Evolutionary conservation across 352 stramenopile genomes (phyloP), one percentile per base, ranked within the genome.

Genomic region (Pythium brassicae): DNA sequence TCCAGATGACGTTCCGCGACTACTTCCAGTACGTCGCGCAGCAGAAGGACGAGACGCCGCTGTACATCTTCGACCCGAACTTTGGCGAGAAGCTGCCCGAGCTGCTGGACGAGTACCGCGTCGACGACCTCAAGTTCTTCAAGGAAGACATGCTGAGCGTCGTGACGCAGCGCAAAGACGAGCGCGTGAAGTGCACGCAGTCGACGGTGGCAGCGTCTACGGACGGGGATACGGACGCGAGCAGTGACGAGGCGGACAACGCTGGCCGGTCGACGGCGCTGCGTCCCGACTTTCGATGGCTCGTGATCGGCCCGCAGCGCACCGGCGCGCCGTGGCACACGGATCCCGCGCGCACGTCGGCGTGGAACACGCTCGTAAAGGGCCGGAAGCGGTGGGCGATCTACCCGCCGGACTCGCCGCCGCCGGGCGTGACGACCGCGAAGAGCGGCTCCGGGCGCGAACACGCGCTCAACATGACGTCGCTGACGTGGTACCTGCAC

Each of bases 371-470:
- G 12, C 71, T 99, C 12, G 48, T 98, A 6, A 85, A 96, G 40
- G 96, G 96, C 37, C 71, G 78, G 22, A 99, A 99, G 69, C 80
- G 93, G 29, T 99, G 96, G 96, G 82, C 97, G 0, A 80, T 99
- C 7, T 98, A 99, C 64, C 94, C 95, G 32, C 92, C 94, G 11
- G 74, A 83, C n/a, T 77, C 65, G 9, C 74, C 74, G 1, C 83
- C 83, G 7, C 87, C 87, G 5, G 85, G 83, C n/a, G 71, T 94
- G 14, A 63, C 69, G 8, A 64, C 83, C 0, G 59, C 66, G 50
- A 85, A 85, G 51, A 80, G 85, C 35, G 71, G 63, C 17, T 55
- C 72, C 25, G 69, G 83, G 5, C 72, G 79, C 4, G 71, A 89
- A 43, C 79, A 78, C 46, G 78, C 75, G 2, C 63, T 88, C 34